phyloP scores from a whole-genome alignment of 2,329 filamentous ascomycete genomes.

The Pyricularia sp. region DNA sequence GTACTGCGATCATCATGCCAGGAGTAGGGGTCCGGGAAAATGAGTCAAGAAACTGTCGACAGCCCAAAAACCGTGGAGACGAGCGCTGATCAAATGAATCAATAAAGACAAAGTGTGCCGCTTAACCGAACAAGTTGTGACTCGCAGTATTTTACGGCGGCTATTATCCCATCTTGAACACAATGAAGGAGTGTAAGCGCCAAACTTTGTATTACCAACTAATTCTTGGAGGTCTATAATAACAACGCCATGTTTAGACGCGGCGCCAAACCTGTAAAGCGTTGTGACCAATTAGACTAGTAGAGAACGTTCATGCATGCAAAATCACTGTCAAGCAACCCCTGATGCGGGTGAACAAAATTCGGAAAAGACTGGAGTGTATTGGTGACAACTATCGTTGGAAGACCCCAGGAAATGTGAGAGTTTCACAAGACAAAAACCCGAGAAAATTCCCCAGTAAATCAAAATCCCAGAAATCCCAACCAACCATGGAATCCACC shows the following conservation, averaged over 20 bases:
- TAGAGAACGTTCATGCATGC: background rate
- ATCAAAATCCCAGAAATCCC: background rate
- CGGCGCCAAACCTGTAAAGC: background rate
- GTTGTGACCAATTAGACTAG: background rate
- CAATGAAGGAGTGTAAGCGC: too few species aligned
- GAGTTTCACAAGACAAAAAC: background rate
- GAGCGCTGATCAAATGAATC: background rate
- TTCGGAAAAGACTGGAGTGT: background rate
- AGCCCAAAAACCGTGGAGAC: background rate
- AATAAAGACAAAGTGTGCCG: too few species aligned
- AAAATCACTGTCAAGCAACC: background rate
- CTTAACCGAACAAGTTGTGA: too few species aligned
- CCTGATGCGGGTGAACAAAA: background rate
- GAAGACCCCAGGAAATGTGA: background rate
- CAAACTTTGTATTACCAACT: too few species aligned
- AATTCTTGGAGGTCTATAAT: too few species aligned
- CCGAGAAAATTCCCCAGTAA: background rate
- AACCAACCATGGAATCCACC: background rate
- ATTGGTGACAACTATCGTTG: background rate
- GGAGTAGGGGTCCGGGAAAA: background rate
- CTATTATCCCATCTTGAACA: too few species aligned
- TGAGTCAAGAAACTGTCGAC: background rate
- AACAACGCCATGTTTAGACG: too few species aligned
- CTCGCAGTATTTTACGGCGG: too few species aligned
- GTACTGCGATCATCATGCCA: background rate